Percentiles rank a stretch among this genome's conserved stretches.
These are phyloP conservation scores for Cymodocea nodosa DNA, from an alignment of 116 monocot species.

Conservation along the genomic window DNA sequence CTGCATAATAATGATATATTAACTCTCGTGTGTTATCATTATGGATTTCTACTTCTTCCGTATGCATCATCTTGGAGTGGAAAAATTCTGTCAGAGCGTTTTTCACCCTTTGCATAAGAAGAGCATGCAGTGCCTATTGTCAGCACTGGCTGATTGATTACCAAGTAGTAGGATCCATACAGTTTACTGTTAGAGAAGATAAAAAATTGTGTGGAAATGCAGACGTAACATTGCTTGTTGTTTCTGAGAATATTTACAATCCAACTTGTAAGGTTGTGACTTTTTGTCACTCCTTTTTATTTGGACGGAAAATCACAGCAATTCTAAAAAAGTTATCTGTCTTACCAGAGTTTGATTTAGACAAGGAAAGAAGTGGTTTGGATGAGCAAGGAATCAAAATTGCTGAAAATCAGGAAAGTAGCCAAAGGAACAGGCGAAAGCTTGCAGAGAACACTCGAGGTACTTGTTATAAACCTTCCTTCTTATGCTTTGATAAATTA, in stretches of 20 bases:
- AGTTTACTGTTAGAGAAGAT: too few relatives aligned
- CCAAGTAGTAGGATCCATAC: too few relatives aligned
- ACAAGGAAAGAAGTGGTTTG: constrained; percentile 88
- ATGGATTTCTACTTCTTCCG: too few relatives aligned
- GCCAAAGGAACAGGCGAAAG: constrained; percentile 90
- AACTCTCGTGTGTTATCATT: too few relatives aligned
- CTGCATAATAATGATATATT: too few relatives aligned
- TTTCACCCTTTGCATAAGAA: too few relatives aligned
- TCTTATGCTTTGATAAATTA: too few relatives aligned
- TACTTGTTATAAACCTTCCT: not conserved
- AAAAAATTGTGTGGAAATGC: not conserved
- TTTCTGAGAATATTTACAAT: not conserved
- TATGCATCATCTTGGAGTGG: too few relatives aligned
- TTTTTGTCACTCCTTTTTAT: not conserved
- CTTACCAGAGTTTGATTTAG: constrained; percentile 73
- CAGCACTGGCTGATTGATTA: too few relatives aligned
- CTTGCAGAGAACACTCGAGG: constrained; percentile 94
- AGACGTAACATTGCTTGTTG: not conserved
- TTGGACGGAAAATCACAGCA: not conserved
- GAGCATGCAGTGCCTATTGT: too few relatives aligned
- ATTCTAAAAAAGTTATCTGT: constrained; percentile 2
- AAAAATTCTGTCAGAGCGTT: too few relatives aligned
- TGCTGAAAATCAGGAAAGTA: constrained; percentile 95
- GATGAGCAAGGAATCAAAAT: constrained; percentile 94
- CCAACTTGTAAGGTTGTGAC: not conserved